Percentiles rank a stretch among this genome's conserved stretches.
Evolutionary conservation across 139 green algal genomes (phyloP).

Genomic region (Chlamydomonas incerta): DNA sequence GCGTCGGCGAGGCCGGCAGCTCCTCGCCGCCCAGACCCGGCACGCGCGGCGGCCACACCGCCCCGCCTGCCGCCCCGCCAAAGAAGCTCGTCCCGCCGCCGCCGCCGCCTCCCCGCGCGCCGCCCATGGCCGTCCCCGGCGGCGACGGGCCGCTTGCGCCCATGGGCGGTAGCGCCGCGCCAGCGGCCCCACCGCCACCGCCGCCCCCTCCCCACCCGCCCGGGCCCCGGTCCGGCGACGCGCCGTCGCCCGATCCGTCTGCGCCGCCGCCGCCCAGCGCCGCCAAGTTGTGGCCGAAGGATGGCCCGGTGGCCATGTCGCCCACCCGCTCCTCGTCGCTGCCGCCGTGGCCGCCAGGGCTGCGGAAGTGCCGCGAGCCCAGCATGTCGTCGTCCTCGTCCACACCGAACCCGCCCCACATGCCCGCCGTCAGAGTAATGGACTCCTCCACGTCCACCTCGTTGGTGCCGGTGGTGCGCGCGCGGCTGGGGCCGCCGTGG

Average conservation of each 20-base stretch:
- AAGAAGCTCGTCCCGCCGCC: background rate
- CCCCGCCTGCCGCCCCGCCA: too few species aligned
- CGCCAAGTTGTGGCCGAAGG: background rate
- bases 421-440: constrained; percentile 9
- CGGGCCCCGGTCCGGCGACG: background rate
- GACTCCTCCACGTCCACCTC: constrained; percentile 49
- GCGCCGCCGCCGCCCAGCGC: background rate
- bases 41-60: too few species aligned
- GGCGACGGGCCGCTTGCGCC: background rate
- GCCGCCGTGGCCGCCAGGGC: background rate
- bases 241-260: background rate
- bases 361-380: constrained; percentile 29
- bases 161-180: background rate
- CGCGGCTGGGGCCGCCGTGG: background rate
- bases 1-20: background rate
- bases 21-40: background rate
- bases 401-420: constrained; percentile 46
- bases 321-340: background rate
- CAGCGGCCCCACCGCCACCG: background rate
- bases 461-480: background rate
- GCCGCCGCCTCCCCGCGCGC: background rate
- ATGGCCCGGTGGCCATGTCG: background rate
- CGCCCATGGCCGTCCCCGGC: background rate
- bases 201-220: background rate
- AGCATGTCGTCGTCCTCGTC: constrained; percentile 53